phyloP scores from a whole-genome alignment of 108 stramenopile species.

The Cyclotella baltica region DNA sequence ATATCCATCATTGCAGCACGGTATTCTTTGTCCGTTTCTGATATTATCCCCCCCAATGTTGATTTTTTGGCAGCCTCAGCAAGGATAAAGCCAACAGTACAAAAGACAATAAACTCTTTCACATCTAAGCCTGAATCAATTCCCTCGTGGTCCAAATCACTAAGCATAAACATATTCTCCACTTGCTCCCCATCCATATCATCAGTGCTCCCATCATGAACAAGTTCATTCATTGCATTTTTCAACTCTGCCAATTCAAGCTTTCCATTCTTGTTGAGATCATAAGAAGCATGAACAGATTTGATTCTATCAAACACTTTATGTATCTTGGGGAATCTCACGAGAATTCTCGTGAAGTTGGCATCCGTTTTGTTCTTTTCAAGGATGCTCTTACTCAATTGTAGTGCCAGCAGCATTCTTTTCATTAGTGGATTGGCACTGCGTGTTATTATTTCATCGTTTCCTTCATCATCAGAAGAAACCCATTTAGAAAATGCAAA shows the following conservation, averaged over 20 bases:
- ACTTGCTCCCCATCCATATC: constrained; percentile 32
- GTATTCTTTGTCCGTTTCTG: constrained; percentile 50
- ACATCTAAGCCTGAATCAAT: constrained; percentile 45
- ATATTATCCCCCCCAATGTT: constrained; percentile 47
- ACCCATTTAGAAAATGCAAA: constrained; percentile 57
- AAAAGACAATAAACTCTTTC: constrained; percentile 60
- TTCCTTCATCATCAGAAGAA: constrained; percentile 42
- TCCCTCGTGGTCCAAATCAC: constrained; percentile 51
- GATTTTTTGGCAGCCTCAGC: constrained; percentile 55
- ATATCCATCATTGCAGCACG: constrained; percentile 62
- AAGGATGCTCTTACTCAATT: constrained; percentile 50
- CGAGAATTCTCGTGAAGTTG: constrained; percentile 53
- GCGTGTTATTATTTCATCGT: constrained; percentile 25
- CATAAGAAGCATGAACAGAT: constrained; percentile 40
- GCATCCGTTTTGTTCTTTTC: constrained; percentile 46
- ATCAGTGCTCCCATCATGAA: constrained; percentile 23
- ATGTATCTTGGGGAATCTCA: constrained; percentile 59
- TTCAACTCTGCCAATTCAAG: constrained; percentile 43
- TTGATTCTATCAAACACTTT: constrained; percentile 53
- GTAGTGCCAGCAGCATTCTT: constrained; percentile 46
- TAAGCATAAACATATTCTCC: constrained; percentile 57
- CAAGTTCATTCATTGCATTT: constrained; percentile 51
- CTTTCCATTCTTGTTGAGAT: constrained; percentile 32
- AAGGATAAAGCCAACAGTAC: constrained; percentile 55
- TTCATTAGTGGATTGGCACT: constrained; percentile 44